Evolutionary conservation across 768 basidiomycete species (phyloP), one percentile per base, ranked within the genome.

Genomic region (Sarcomyxa edulis): DNA sequence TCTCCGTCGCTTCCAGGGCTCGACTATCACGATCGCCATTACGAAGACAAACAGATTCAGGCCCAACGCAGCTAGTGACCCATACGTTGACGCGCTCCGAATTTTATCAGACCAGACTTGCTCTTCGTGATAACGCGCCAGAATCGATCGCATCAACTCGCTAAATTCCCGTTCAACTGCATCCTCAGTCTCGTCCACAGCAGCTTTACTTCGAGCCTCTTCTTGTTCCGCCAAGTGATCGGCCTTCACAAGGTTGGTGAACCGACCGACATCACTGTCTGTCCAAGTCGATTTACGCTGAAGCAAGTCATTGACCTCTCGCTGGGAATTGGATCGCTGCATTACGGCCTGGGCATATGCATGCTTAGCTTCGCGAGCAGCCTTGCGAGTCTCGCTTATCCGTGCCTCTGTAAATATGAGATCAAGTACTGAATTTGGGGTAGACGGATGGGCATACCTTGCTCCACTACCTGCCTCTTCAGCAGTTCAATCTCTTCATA

Each of bases 81-180:
- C 94, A 56, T 97, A 97, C 4, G 96, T 97, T 45, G 89, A 92
- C 19, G 86, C 84, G 49, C 88, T 91, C 24, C 96, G 80, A 43
- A 99, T 96, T 64, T 99, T 99, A 69, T 99, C 95, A 37, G 89
- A 92, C 96, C 96, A 99, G 2, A 97, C 80, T 58, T 99, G 96
- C 57, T 99, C 96, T 62, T 97, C 95, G 64, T 98, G 95, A 59
- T 98, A 98, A 26, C 95, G 75, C 34, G 78, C 81, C 42, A 99
- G 73, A 52, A 98, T 98, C 7, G 76, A 69, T 40, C 81, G 81
- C 84, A 95, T 88, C 22, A 97, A 72, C 54, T 81, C 84, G 52
- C 72, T 82, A 56, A 98, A 96, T 49, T 84, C 88, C 31, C 75
- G 74, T 48, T 99, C 96, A 12, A 92, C 89, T 2, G 74, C 76